Base-by-base conservation (phyloP, 495 filamentous ascomycete species). In the Pyrenopolyporus hunteri region DNA sequence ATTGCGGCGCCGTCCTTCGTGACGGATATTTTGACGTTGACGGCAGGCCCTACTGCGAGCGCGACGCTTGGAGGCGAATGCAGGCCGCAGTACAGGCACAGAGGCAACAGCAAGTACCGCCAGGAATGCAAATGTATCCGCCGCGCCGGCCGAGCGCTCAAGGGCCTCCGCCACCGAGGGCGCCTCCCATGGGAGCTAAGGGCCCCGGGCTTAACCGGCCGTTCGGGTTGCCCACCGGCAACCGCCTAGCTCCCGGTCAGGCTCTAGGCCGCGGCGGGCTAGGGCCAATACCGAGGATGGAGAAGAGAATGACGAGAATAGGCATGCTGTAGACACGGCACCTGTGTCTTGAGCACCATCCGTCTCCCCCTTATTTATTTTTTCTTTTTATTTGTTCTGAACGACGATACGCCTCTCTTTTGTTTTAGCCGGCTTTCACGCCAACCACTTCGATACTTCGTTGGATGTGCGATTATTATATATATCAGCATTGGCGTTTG, bases 291-390 rank as follows among this genome's bases (percentile, higher is more conserved):
- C 78, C 73, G n/a, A 72, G 70, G 67, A 77, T 80, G 69, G 89
- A 94, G 78, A 86, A 92, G 71, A 78, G 92, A 57, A 93, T 87
- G 68, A 96, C 92, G 53, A 83, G 83, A 74, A 72, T 96, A 66
- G 93, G 93, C 80, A 94, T 94, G 88, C 89, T 93, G 85, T 89
- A 63, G 73, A 56, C n/a, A n/a, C n/a, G 29, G 37, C 39, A 36
- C 7, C 8, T 23, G 48, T 52, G 3, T 36, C 10, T 32, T 22
- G 29, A 3, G 3, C 13, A 11, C n/a, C 10, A 5, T n/a, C n/a
- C n/a, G n/a, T n/a, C n/a, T n/a, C n/a, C n/a, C n/a, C n/a, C n/a
- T n/a, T n/a, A n/a, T n/a, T n/a, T n/a, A 33, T n/a, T 11, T 31
- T 3, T 33, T 32, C 4, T 39, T 49, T 64, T 49, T 31, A 19